Evolutionary conservation across 2,329 filamentous ascomycete genomes (phyloP).

Genomic region (Chalaropsis ovoidea): DNA sequence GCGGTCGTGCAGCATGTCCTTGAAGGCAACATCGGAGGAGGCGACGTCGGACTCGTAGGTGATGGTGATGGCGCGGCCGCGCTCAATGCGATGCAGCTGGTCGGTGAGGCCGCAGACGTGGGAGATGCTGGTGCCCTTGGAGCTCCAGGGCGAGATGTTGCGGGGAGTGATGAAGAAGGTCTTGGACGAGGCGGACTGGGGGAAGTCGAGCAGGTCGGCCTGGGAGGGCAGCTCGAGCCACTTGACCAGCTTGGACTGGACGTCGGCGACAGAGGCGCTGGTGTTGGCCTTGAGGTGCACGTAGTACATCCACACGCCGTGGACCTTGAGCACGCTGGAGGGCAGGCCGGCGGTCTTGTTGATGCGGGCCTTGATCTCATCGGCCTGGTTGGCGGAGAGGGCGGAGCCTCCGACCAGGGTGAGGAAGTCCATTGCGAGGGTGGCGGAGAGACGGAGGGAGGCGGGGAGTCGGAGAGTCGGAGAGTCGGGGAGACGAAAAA

Average conservation of each 20-base stretch:
- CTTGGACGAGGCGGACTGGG: slow-evolving; percentile 24
- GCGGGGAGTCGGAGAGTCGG: neutral
- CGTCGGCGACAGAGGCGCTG: slow-evolving; percentile 31
- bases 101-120: slow-evolving; percentile 75
- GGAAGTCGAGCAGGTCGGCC: slow-evolving; percentile 16
- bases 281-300: slow-evolving; percentile 44
- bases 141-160: slow-evolving; percentile 93
- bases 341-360: slow-evolving; percentile 34
- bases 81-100: slow-evolving; percentile 67
- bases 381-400: slow-evolving; percentile 39
- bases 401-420: slow-evolving; percentile 39
- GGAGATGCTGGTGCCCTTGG: slow-evolving; percentile 86
- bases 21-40: slow-evolving; percentile 42
- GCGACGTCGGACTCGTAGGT: slow-evolving; percentile 41
- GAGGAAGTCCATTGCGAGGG: slow-evolving; percentile 28
- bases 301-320: slow-evolving; percentile 55
- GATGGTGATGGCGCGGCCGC: slow-evolving; percentile 67
- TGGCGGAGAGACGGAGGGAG: slow-evolving; percentile 3
- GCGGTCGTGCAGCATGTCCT: slow-evolving; percentile 73
- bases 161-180: slow-evolving; percentile 63
- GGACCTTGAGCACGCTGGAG: slow-evolving; percentile 40
- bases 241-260: slow-evolving; percentile 26
- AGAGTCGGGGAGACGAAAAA: neutral
- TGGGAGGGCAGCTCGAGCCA: slow-evolving; percentile 26
- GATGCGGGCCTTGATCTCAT: slow-evolving; percentile 39